A percentile compares a stretch with the other conserved stretches of the same genome.
Conservation (phyloP, 1,284 basidiomycete species). For the Fomitopsis betulina region DNA sequence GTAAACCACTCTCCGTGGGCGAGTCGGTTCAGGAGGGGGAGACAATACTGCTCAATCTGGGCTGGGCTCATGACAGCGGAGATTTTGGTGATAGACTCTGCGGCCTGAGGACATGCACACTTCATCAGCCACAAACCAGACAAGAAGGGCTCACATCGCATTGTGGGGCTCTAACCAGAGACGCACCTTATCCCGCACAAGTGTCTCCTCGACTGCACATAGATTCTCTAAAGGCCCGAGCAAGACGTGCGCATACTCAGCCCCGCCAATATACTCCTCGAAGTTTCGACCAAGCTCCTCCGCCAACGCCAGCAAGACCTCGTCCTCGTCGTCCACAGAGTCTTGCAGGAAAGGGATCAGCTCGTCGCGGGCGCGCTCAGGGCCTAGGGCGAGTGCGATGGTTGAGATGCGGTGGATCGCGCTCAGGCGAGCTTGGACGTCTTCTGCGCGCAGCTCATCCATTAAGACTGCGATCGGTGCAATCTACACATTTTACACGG, state of each 20-base stretch:
- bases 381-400: slow-evolving; percentile 95
- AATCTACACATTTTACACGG: slow-evolving; percentile 43
- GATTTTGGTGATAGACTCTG: slow-evolving; percentile 95
- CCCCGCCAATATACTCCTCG: slow-evolving; percentile 94
- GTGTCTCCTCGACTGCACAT: slow-evolving; percentile 95
- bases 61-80: slow-evolving; percentile 72
- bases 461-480: slow-evolving; percentile 86
- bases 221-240: slow-evolving; percentile 95
- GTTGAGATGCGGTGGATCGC: slow-evolving; percentile 98
- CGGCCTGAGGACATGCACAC: slow-evolving; percentile 55
- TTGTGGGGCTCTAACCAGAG: not conserved
- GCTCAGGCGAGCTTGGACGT: slow-evolving; percentile 91
- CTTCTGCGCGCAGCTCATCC: slow-evolving; percentile 94
- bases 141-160: slow-evolving; percentile 11
- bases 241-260: slow-evolving; percentile 83
- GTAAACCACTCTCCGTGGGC: slow-evolving; percentile 99
- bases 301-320: slow-evolving; percentile 93
- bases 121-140: not conserved
- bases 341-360: slow-evolving; percentile 97
- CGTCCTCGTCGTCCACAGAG: slow-evolving; percentile 98
- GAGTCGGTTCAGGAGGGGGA: slow-evolving; percentile 88
- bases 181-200: slow-evolving; percentile 94
- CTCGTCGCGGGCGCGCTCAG: slow-evolving; percentile 94
- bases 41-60: slow-evolving; percentile 89
- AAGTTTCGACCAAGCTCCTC: slow-evolving; percentile 93